Evolutionary conservation across 345 rosid genomes (phyloP).

Genomic region (Noccaea caerulescens): DNA sequence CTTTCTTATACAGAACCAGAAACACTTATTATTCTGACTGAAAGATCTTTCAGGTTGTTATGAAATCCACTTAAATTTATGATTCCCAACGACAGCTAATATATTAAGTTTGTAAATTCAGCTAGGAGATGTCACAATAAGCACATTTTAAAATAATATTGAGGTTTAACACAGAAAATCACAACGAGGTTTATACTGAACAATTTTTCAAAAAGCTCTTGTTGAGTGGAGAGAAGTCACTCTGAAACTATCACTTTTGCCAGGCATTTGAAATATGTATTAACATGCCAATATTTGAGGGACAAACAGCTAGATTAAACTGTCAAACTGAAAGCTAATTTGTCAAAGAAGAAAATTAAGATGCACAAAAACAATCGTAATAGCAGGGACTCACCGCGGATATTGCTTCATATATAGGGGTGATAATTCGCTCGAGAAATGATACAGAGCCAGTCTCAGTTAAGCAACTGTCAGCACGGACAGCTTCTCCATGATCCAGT

Average conservation of each 20-base stretch:
- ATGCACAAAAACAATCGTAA: conserved; percentile 12
- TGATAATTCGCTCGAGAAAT: conserved; percentile 76
- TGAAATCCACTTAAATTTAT: conserved; percentile 2
- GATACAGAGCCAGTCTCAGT: conserved; percentile 68
- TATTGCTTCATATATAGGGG: conserved; percentile 72
- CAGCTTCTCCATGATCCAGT: conserved; percentile 89
- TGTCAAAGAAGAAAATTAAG: conserved; percentile 8
- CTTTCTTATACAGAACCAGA: conserved; percentile 16
- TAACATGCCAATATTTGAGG: neutral
- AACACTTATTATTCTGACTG: neutral
- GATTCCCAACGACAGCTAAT: conserved; percentile 19
- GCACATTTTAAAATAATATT: conserved; percentile 3
- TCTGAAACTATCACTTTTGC: conserved; percentile 9
- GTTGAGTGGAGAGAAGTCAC: conserved; percentile 13
- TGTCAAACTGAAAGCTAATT: conserved; percentile 22
- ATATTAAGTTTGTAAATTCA: neutral
- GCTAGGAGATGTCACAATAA: conserved; percentile 15
- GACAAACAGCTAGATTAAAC: conserved; percentile 10
- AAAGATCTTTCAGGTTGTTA: conserved; percentile 10
- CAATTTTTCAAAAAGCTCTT: conserved; percentile 20
- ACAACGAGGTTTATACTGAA: neutral
- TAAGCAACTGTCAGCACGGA: conserved; percentile 64
- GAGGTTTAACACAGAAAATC: conserved; percentile 15
- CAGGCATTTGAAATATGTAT: conserved; percentile 6
- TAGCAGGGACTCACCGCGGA: conserved; percentile 56